These are phyloP conservation scores for Epichloe sibirici DNA, from an alignment of 2,329 filamentous ascomycete species.

Conservation along the genomic window DNA sequence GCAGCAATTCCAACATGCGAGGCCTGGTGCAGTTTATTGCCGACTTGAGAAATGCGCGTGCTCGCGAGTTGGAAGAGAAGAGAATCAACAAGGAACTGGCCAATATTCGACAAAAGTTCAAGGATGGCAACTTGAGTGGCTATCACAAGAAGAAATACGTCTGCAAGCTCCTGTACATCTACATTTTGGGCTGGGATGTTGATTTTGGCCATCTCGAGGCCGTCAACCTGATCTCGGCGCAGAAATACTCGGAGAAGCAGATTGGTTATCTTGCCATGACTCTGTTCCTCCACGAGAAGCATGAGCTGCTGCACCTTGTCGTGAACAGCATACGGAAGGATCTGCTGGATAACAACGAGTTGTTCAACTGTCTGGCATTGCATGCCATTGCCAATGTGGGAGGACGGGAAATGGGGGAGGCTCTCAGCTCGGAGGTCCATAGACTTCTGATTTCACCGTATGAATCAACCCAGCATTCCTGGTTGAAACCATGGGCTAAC, in stretches of 20 bases:
- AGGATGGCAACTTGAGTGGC: conserved; percentile 83
- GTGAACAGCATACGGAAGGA: conserved; percentile 99
- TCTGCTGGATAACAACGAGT: conserved; percentile 83
- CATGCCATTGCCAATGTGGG: conserved; percentile 98
- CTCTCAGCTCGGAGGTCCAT: conserved; percentile 83
- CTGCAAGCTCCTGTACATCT: conserved; percentile 98
- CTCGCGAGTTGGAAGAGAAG: conserved; percentile 94
- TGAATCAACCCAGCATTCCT: conserved; percentile 21
- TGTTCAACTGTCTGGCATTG: conserved; percentile 92
- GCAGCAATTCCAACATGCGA: conserved; percentile 56
- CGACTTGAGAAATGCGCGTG: conserved; percentile 86
- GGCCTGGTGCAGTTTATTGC: conserved; percentile 97
- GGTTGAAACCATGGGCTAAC: not conserved
- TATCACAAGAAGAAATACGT: conserved; percentile 99
- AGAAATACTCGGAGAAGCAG: conserved; percentile 98
- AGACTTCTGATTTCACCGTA: conserved; percentile 88
- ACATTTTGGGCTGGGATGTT: conserved; percentile 97
- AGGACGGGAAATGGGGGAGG: conserved; percentile 96
- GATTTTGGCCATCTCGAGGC: conserved; percentile 98
- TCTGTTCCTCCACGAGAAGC: conserved; percentile 90
- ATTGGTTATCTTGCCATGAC: conserved; percentile 98
- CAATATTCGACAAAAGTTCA: conserved; percentile 97
- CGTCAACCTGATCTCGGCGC: conserved; percentile 92
- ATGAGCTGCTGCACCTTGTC: conserved; percentile 89
- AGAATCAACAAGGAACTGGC: conserved; percentile 98